These are phyloP conservation scores for Colletotrichum gloeosporioides DNA, from an alignment of 2,329 filamentous ascomycete species.

Conservation along the genomic window DNA sequence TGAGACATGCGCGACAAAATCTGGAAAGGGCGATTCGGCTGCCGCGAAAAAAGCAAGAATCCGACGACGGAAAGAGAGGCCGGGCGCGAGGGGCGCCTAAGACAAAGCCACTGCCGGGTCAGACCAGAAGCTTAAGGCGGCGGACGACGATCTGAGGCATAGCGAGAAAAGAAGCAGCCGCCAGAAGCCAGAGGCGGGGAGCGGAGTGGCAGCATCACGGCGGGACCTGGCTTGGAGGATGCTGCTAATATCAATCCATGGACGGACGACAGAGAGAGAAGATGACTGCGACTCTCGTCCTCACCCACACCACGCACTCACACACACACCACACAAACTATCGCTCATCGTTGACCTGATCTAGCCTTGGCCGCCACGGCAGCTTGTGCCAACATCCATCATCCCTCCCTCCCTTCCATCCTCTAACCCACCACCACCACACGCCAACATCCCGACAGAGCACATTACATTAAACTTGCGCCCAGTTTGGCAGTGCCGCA, in stretches of 20 bases:
- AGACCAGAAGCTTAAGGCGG: not conserved
- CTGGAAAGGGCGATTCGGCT: conserved; percentile 2
- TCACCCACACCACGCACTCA: not conserved
- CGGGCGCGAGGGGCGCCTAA: conserved; percentile 13
- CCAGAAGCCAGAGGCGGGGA: not conserved
- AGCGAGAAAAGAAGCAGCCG: not conserved
- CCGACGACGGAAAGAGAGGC: conserved; percentile 10
- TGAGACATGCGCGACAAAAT: conserved; percentile 11
- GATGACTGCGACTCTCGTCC: not conserved
- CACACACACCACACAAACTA: not conserved
- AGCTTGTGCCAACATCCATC: not conserved
- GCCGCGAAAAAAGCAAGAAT: conserved; percentile 18
- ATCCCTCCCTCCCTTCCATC: not conserved
- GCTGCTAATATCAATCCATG: not conserved
- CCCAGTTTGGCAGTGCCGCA: not conserved
- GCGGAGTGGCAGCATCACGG: not conserved
- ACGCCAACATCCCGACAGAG: not conserved
- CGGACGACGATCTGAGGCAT: not conserved
- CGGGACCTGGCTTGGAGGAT: not conserved
- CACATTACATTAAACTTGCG: not conserved
- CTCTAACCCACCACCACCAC: not conserved
- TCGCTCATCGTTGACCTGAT: not conserved
- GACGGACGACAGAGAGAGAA: not conserved
- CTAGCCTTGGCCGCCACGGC: not conserved
- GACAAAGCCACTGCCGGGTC: conserved; percentile 16